Evolutionary conservation across 441 rosid species (phyloP), one percentile per base, ranked within the genome.

Genomic region (Pelargonium australe): DNA sequence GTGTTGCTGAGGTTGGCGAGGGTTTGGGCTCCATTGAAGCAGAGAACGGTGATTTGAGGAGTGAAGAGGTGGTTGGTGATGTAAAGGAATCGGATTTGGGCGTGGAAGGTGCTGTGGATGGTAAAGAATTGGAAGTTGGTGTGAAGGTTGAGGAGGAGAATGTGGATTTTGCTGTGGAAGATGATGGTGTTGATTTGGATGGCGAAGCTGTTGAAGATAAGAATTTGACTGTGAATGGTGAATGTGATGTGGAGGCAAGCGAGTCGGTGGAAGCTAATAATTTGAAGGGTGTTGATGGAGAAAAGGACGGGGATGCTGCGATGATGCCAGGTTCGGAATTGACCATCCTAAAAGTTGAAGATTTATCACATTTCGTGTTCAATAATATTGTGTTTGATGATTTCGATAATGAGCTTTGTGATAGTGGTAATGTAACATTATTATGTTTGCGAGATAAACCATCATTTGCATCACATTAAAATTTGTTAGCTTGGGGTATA

Each of bases 211-310:
- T 53, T 53, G 20, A 53, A 7, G 60, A 53, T 53, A 14, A 14
- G 20, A 14, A 53, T 7, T 14, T 53, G 60, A 53, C 60, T 3
- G 8, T 53, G 60, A 53, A 5, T 16, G 19, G 19, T 53, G 60
- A n/a, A 16, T 14, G 19, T 51, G 5, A 51, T 51, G 31, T 25
- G 31, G 31, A 25, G 31, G 31, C 31, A 2, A 25, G 31, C 31
- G 31, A 25, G 3, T 25, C 31, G 31, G 58, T 51, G 58, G n/a
- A 51, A n/a, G 58, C 1, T 4, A 14, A 51, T 17, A 51, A 14
- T 51, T 51, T n/a, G 58, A 14, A 51, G 19, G 58, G 16, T 51
- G 58, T 51, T 51, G 58, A 51, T n/a, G 58, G 58, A 51, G 58
- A 51, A n/a, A 14, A 14, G n/a, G 58, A 16, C 17, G 14, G 14